These are phyloP conservation scores for Calcarisporium arbuscula DNA, from an alignment of 2,329 filamentous ascomycete species.

Conservation along the genomic window DNA sequence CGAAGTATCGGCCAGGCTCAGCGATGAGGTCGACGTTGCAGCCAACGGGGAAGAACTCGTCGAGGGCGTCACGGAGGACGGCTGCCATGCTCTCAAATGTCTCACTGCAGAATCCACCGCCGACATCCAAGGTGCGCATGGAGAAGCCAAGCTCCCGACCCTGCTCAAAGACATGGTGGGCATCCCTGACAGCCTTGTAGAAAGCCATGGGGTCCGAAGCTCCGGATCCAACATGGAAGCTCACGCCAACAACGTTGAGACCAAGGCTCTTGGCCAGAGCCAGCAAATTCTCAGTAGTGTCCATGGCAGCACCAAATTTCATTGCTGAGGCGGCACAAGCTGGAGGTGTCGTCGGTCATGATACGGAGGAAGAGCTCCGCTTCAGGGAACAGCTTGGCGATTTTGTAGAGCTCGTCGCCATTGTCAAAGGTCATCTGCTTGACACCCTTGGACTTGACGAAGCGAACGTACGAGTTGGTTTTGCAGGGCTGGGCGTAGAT, in stretches of 20 bases:
- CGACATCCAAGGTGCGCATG: slow-evolving; percentile 85
- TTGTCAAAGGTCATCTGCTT: slow-evolving; percentile 99
- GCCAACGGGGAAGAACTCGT: slow-evolving; percentile 77
- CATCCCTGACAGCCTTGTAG: slow-evolving; percentile 83
- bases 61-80: slow-evolving; percentile 71
- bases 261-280: slow-evolving; percentile 72
- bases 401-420: slow-evolving; percentile 94
- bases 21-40: slow-evolving; percentile 77
- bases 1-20: slow-evolving; percentile 95
- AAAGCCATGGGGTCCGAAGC: slow-evolving; percentile 91
- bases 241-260: slow-evolving; percentile 90
- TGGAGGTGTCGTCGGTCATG: slow-evolving; percentile 90
- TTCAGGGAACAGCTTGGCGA: slow-evolving; percentile 81
- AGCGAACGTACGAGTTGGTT: slow-evolving; percentile 95
- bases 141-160: slow-evolving; percentile 69
- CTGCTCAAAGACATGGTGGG: slow-evolving; percentile 82
- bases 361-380: slow-evolving; percentile 94
- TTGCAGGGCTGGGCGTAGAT: slow-evolving; percentile 99
- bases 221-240: slow-evolving; percentile 96
- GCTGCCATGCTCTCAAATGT: slow-evolving; percentile 87
- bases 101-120: slow-evolving; percentile 86
- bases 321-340: slow-evolving; percentile 90
- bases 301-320: slow-evolving; percentile 92
- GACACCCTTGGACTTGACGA: slow-evolving; percentile 76
- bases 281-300: slow-evolving; percentile 71